Evolutionary conservation across 1,284 basidiomycete species (phyloP), one percentile per base, ranked within the genome.

Genomic region (Pyrrhoderma noxium): DNA sequence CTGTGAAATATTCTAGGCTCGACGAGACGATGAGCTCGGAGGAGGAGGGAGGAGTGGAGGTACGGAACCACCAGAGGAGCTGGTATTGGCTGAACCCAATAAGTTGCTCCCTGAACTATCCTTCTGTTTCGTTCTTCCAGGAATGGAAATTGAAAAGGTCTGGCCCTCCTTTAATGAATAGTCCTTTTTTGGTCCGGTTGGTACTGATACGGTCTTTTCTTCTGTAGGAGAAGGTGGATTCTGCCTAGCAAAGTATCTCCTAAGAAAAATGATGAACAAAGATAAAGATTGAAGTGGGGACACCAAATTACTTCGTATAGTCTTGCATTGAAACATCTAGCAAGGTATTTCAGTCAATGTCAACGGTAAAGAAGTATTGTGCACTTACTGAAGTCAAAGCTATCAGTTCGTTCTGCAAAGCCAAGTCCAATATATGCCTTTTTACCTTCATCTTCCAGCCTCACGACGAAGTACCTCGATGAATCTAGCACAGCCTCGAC

Each of bases 401-500:
- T 89, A 61, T 96, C 93, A 25, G 88, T 79, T 22, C 93, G 79
- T 65, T 97, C 93, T 16, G 80, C 78, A 65, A 96, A 97, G 7
- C 94, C 93, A 78, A 96, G 86, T 2, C 93, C 93, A 54, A 97
- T 89, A 62, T 92, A 95, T 1, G 93, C 93, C 62, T 90, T 85
- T 66, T 79, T 83, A 11, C 91, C 91, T 14, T 73, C 74, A 58
- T 93, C 90, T 69, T 94, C 93, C 1, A 97, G 86, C 48, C 92
- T 79, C 25, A 98, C 74, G 4, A 97, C 94, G 66, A 97, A 97
- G 68, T 98, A 99, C 44, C 95, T 80, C 8, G 91, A 94, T 0
- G 91, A 95, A 67, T 99, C 95, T 22, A 99, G 76, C 4, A 98
- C 94, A 5, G 93, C 89, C 62, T 99, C 96, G 16, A 98, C 92